Percentiles rank a stretch among this genome's conserved stretches.
Evolutionary conservation across 2,329 filamentous ascomycete species (phyloP).

Genomic region (Diaporthe eres): DNA sequence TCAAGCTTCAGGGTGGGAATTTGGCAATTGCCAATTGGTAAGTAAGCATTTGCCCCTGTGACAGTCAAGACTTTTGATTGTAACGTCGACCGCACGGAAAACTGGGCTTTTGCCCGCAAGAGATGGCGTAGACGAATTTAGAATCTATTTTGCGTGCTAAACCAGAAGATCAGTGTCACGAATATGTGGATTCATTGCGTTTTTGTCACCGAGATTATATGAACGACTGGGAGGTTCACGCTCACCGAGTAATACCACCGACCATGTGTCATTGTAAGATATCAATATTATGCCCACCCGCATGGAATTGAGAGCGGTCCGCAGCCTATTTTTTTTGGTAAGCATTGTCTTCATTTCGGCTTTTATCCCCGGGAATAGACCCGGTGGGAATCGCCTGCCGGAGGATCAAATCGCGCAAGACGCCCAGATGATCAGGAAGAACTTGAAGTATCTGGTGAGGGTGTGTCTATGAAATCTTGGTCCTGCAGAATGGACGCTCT

Average conservation of each 20-base stretch:
- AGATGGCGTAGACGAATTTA: conserved; percentile 13
- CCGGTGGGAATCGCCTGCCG: not conserved
- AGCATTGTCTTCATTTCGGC: conserved; percentile 28
- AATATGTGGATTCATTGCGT: conserved; percentile 5
- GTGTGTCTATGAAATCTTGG: conserved; percentile 4
- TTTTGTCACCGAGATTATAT: conserved; percentile 26
- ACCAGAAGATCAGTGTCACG: not conserved
- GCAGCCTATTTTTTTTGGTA: not conserved
- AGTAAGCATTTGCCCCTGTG: conserved; percentile 27
- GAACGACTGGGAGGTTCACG: not conserved
- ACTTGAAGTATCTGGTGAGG: not conserved
- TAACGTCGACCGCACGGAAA: conserved; percentile 12
- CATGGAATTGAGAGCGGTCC: not conserved
- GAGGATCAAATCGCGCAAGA: not conserved
- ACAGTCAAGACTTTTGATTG: conserved; percentile 28
- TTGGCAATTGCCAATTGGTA: conserved; percentile 34
- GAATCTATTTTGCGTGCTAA: not conserved
- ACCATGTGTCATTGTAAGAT: not conserved
- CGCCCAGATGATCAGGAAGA: not conserved
- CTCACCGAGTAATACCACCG: not conserved
- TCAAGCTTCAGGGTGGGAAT: conserved; percentile 23
- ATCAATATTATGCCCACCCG: not conserved
- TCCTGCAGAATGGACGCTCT: not conserved
- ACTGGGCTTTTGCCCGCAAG: conserved; percentile 3
- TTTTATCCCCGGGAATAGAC: not conserved